Conservation (phyloP, 2,329 filamentous ascomycete species). For the Stagonosporopsis tanaceti region DNA sequence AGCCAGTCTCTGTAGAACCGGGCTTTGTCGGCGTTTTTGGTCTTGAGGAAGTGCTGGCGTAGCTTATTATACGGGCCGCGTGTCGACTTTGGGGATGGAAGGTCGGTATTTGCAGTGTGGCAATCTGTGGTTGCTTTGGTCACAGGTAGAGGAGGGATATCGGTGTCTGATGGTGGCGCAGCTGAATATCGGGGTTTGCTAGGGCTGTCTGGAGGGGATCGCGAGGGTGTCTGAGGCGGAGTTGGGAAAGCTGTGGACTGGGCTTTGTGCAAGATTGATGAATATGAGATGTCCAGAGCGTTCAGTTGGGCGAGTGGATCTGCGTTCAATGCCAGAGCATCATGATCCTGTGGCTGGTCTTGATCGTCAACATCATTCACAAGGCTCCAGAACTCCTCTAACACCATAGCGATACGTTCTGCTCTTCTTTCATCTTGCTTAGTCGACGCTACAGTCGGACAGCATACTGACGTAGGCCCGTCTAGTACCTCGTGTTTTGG, state of each 20-base stretch:
- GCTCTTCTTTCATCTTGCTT: not conserved
- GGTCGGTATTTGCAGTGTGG: not conserved
- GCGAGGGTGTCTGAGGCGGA: not conserved
- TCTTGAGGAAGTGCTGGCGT: not conserved
- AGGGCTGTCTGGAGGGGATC: not conserved
- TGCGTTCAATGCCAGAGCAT: no score
- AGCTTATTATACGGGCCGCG: constrained; percentile 11
- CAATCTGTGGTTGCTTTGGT: not conserved
- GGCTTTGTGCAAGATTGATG: not conserved
- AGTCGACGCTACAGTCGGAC: not conserved
- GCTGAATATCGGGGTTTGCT: not conserved
- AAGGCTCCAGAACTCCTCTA: not conserved
- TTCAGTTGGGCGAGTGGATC: not conserved
- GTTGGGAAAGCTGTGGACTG: not conserved
- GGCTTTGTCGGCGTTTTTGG: not conserved
- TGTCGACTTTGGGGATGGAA: not conserved
- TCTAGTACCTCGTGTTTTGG: not conserved
- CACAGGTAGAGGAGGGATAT: not conserved
- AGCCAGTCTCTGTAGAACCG: constrained; percentile 23
- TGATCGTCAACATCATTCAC: not conserved
- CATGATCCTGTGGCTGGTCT: no score
- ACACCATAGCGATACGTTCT: not conserved
- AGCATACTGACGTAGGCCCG: not conserved
- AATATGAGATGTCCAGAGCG: not conserved
- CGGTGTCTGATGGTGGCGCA: no score